These are phyloP conservation scores for Candida ponderosae DNA, from an alignment of 805 yeast genomes.

Conservation along the genomic window DNA sequence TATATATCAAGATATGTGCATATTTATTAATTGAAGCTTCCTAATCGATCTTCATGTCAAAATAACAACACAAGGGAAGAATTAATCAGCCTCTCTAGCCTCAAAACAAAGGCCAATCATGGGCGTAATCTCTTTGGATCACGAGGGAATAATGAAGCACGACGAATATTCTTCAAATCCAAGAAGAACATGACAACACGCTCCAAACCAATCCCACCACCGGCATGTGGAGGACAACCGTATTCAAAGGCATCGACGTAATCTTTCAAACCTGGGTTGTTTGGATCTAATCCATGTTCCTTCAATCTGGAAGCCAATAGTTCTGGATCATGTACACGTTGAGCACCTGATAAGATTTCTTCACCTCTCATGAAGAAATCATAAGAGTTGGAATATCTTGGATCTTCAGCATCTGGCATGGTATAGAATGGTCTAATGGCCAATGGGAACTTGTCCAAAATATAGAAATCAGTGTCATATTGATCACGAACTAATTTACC, in stretches of 20 bases:
- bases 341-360: constrained; percentile 98
- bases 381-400: constrained; percentile 92
- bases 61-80: too few relatives aligned
- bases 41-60: too few relatives aligned
- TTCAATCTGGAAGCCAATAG: constrained; percentile 75
- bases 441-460: constrained; percentile 96
- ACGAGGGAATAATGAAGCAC: constrained; percentile 99
- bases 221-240: constrained; percentile 99
- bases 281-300: constrained; percentile 76
- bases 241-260: constrained; percentile 88
- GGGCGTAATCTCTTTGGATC: constrained; percentile 95
- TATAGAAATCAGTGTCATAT: constrained; percentile 96
- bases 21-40: too few relatives aligned
- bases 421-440: constrained; percentile 98
- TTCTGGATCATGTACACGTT: constrained; percentile 93
- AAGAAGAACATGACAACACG: constrained; percentile 98
- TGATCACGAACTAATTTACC: constrained; percentile 90
- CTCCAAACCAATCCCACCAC: constrained; percentile 99
- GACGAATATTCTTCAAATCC: constrained; percentile 93
- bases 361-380: constrained; percentile 99
- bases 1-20: too few relatives aligned
- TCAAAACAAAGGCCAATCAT: too few relatives aligned
- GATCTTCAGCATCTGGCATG: constrained; percentile 93
- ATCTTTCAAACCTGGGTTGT: constrained; percentile 76
- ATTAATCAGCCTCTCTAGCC: too few relatives aligned